Base-by-base conservation (phyloP, 306 rosid species). In the Prunus campanulata region DNA sequence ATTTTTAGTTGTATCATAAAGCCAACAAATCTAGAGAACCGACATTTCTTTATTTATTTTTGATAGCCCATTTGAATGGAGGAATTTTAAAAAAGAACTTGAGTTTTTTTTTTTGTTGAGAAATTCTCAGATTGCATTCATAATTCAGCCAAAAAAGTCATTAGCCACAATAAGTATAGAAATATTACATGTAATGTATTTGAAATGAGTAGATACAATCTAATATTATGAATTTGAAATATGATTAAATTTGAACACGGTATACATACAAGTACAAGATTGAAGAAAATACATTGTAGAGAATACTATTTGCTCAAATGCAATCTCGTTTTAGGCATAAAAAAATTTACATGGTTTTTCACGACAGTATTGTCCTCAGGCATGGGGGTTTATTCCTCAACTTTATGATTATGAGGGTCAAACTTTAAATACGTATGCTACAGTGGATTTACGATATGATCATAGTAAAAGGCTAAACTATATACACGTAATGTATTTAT, bases 271-370 rank as follows among this genome's bases (percentile, higher is more conserved):
- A 3, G 6, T 63, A 14, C 16, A 29, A 30, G 18, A 14, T 30
- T 2, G 1, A 62, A 16, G 39, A 42, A 67, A 39, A 50, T 14
- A 14, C 55, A 4, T 22, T 24, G 56, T 56, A 27, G 11, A 59
- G 57, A 13, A 2, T 22, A 70, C 7, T 9, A 12, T 51, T 24
- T 24, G 9, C 67, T 24, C 48, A 2, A 54, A 39, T 50, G 63
- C 32, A 46, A 29, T 44, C 76, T 29, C 35, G 19, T 78, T 30
- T 61, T 18, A 29, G 24, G 70, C 71, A 48, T 22, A 77, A 3
- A 74, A 27, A 71, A 27, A 71, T 69, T 52, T 16, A 2, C 29
- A 61, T 74, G 73, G 75, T 62, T 15, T 64, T 78, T 71, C 71
- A 51, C 76, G 77, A 51, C 29, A 24, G n/a, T 49, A 11, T 32